Evolutionary conservation across 164 flowering plant species (phyloP), one percentile per base, ranked within the genome.

Genomic region (Piper longum): DNA sequence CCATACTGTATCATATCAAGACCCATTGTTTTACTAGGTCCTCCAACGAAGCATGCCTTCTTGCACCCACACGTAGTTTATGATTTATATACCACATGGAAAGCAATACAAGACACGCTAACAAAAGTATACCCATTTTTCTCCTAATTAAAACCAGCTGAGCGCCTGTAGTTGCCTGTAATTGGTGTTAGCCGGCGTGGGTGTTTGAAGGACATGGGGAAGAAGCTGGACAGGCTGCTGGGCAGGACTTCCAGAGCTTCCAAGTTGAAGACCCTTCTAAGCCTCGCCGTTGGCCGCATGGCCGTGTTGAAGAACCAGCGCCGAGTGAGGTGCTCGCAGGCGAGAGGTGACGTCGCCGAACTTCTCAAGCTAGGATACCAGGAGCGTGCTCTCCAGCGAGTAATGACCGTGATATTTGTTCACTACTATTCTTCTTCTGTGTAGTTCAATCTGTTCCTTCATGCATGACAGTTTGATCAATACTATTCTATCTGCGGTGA

Each of bases 341-440:
- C 84, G 16, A 74, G 81, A 0, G 81, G 83, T 11, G 93, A 87
- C 64, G 85, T 83, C 7, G 62, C 78, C 13, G 77, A 92, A 74
- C 82, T 89, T 54, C 93, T 92, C 44, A 67, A 80, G 42, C 83
- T 74, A 43, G 84, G 81, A 5, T 81, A 79, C 64, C 83, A 81
- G 18, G 86, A 89, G 43, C 78, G 83, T 2, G 96, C 96, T 76
- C 87, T 89, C 45, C 84, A 79, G 54, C 79, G 96, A 11, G 96
- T 89, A 79, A 68, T 13, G 44, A 26, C 16, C 14, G 6, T 7
- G 12, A 14, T 43, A 36, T 4, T 41, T 39, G 26, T 12, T 48
- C 44, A 39, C 60, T 41, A 26, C 36, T 55, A 39, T 17, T 43
- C 13, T 57, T 14, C 59, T 57, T 57, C 16, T 8, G 45, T 18